Evolutionary conservation across 1,139 yeast species (phyloP).

Genomic region (Pneumocystis canis): DNA sequence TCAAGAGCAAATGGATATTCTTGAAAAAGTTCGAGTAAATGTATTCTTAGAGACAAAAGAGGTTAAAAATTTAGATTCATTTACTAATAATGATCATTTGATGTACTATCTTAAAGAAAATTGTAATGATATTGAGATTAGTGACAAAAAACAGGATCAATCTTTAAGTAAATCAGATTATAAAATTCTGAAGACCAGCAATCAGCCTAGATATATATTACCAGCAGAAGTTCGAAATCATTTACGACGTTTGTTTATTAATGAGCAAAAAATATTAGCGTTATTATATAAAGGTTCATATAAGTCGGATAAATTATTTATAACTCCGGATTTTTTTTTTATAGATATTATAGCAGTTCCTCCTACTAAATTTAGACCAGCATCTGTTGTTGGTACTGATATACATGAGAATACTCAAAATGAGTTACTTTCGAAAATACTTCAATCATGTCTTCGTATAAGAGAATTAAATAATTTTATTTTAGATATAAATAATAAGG

Average conservation of each 20-base stretch:
- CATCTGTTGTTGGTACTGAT: conserved; percentile 93
- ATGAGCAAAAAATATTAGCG: conserved; percentile 50
- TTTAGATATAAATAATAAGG: conserved; percentile 16
- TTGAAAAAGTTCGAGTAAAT: conserved; percentile 11
- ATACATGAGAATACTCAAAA: conserved; percentile 90
- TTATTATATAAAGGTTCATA: conserved; percentile 21
- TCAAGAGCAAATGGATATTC: conserved; percentile 20
- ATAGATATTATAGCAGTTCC: conserved; percentile 81
- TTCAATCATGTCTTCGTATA: conserved; percentile 66
- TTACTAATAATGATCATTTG: background rate
- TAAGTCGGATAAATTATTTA: conserved; percentile 25
- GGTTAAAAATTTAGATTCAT: background rate
- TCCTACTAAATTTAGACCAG: conserved; percentile 89
- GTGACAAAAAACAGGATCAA: conserved; percentile 15
- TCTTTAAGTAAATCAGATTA: conserved; percentile 23
- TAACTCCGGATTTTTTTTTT: conserved; percentile 80
- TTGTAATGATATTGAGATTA: conserved; percentile 17
- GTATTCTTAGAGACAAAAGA: conserved; percentile 8
- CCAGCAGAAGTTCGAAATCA: conserved; percentile 77
- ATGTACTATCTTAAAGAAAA: conserved; percentile 9
- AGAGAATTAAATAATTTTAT: conserved; percentile 72
- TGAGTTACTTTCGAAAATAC: conserved; percentile 64
- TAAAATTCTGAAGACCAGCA: conserved; percentile 31
- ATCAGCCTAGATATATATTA: conserved; percentile 52
- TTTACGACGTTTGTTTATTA: conserved; percentile 55